Evolutionary conservation across 495 filamentous ascomycete species (phyloP).

Genomic region (Trichoderma reesei): DNA sequence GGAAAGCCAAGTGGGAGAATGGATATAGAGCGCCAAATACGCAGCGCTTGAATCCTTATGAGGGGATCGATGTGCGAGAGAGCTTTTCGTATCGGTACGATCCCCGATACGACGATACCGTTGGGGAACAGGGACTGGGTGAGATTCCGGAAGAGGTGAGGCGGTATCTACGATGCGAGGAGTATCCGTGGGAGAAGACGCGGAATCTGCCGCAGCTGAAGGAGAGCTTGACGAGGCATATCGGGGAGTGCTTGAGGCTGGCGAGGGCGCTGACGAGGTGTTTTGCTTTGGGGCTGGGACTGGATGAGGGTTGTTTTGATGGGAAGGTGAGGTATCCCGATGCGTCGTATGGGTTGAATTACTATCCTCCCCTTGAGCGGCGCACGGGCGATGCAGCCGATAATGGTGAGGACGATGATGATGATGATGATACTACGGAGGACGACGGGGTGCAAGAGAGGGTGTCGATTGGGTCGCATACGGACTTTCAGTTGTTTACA

Average conservation of each 20-base stretch:
- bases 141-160: conserved; percentile 27
- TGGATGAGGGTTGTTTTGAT: conserved; percentile 42
- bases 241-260: conserved; percentile 34
- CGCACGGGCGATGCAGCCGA: neutral
- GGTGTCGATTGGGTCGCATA: conserved; percentile 46
- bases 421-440: too few species aligned
- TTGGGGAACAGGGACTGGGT: conserved; percentile 20
- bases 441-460: neutral
- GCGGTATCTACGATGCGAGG: conserved; percentile 30
- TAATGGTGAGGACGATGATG: neutral
- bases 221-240: conserved; percentile 34
- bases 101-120: conserved; percentile 33
- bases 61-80: conserved; percentile 30
- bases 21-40: conserved; percentile 22
- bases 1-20: conserved; percentile 22
- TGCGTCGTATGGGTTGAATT: conserved; percentile 22
- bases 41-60: conserved; percentile 27
- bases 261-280: conserved; percentile 35
- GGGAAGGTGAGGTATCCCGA: conserved; percentile 37
- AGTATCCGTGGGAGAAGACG: conserved; percentile 40
- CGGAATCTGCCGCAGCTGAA: conserved; percentile 28
- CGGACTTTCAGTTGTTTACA: conserved; percentile 53
- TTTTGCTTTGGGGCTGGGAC: conserved; percentile 40
- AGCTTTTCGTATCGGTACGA: conserved; percentile 36
- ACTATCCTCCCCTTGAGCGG: conserved; percentile 19